Conservation (phyloP, 1,139 yeast species). For the Taphrina communis region DNA sequence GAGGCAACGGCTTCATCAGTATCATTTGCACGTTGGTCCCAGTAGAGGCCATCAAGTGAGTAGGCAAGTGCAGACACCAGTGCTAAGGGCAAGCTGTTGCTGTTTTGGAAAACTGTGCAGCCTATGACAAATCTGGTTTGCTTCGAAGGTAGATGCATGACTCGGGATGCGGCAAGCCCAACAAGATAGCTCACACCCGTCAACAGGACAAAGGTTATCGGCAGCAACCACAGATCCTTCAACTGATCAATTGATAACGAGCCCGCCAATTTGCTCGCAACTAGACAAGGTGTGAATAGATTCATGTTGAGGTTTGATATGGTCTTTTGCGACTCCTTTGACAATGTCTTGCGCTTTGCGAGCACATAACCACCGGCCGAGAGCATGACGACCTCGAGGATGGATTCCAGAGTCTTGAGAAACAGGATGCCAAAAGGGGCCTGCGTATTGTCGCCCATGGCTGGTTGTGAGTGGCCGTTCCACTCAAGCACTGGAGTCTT, state of each 20-base stretch:
- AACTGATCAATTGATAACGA: constrained; percentile 70
- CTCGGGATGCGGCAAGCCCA: constrained; percentile 59
- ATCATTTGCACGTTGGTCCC: constrained; percentile 76
- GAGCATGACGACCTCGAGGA: constrained; percentile 38
- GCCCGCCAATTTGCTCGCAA: constrained; percentile 76
- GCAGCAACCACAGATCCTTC: constrained; percentile 72
- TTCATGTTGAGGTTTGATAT: constrained; percentile 74
- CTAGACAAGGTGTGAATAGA: constrained; percentile 82
- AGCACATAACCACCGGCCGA: constrained; percentile 37
- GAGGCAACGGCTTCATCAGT: constrained; percentile 74
- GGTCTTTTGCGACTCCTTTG: constrained; percentile 59
- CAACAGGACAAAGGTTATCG: constrained; percentile 69
- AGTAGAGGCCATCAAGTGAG: constrained; percentile 57
- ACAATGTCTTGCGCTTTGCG: constrained; percentile 29
- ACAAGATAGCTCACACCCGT: constrained; percentile 67
- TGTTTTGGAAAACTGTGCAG: constrained; percentile 83
- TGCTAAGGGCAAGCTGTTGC: constrained; percentile 43
- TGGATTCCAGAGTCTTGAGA: constrained; percentile 37
- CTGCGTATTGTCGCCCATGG: constrained; percentile 38
- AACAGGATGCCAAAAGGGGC: constrained; percentile 35
- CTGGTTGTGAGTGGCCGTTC: background rate
- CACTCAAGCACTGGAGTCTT: background rate
- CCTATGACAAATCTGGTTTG: constrained; percentile 84
- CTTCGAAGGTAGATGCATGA: constrained; percentile 62
- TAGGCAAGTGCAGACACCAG: constrained; percentile 42